Conservation (phyloP, 2,329 filamentous ascomycete genomes). For the Phoma herbarum region DNA sequence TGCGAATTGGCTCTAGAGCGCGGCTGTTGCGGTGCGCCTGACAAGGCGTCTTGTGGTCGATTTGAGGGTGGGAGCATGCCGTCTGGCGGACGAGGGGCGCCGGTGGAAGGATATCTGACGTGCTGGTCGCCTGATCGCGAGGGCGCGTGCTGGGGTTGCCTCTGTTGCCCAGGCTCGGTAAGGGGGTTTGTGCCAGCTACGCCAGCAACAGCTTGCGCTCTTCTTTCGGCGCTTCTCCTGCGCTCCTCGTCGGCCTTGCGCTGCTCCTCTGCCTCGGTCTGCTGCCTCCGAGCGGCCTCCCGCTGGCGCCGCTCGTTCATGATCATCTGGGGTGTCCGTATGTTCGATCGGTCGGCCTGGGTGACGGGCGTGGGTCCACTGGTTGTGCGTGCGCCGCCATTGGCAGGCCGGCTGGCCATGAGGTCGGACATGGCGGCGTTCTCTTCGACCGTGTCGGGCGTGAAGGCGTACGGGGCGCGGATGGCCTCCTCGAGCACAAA, state of each 20-base stretch:
- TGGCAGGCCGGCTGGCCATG: slow-evolving; percentile 65
- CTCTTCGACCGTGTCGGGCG: slow-evolving; percentile 84
- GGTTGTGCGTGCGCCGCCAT: slow-evolving; percentile 65
- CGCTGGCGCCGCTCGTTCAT: slow-evolving; percentile 86
- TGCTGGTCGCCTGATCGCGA: slow-evolving; percentile 42
- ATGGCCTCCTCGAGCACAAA: slow-evolving; percentile 92
- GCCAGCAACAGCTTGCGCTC: slow-evolving; percentile 64
- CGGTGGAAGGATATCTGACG: slow-evolving; percentile 37
- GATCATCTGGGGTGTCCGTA: slow-evolving; percentile 87
- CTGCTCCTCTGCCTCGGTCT: slow-evolving; percentile 64
- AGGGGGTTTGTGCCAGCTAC: slow-evolving; percentile 54
- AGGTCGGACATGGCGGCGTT: slow-evolving; percentile 93
- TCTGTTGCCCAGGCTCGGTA: slow-evolving; percentile 41
- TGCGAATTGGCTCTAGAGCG: slow-evolving; percentile 46
- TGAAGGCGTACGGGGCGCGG: slow-evolving; percentile 82
- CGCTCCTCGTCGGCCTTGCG: slow-evolving; percentile 63
- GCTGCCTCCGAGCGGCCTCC: slow-evolving; percentile 74
- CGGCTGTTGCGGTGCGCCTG: slow-evolving; percentile 43
- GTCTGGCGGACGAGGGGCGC: slow-evolving; percentile 43
- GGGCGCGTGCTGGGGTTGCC: slow-evolving; percentile 40
- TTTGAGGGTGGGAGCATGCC: slow-evolving; percentile 34
- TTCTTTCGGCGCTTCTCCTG: slow-evolving; percentile 66
- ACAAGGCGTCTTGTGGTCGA: slow-evolving; percentile 36
- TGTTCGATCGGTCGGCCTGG: slow-evolving; percentile 62
- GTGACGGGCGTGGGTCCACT: slow-evolving; percentile 63